These are phyloP conservation scores for Termitomyces sp. DNA, from an alignment of 768 basidiomycete genomes.

Conservation along the genomic window DNA sequence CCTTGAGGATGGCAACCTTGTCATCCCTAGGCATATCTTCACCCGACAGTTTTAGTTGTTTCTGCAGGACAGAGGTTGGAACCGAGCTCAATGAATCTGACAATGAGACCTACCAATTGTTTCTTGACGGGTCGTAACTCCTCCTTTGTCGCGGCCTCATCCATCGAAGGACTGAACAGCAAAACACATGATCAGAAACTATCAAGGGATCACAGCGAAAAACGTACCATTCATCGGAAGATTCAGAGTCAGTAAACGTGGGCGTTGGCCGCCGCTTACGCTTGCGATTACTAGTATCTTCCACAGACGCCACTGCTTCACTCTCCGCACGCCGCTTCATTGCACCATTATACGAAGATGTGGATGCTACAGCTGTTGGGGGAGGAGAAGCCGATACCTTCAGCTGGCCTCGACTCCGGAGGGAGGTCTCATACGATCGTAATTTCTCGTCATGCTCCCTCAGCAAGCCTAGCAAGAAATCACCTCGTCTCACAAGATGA, in stretches of 20 bases:
- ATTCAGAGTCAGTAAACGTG: slow-evolving; percentile 92
- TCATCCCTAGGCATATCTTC: slow-evolving; percentile 93
- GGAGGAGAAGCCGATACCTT: slow-evolving; percentile 76
- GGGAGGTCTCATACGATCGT: slow-evolving; percentile 80
- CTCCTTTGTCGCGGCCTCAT: slow-evolving; percentile 89
- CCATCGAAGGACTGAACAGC: slow-evolving; percentile 82
- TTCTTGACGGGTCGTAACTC: slow-evolving; percentile 95
- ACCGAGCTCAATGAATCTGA: neutral
- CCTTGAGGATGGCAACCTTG: slow-evolving; percentile 94
- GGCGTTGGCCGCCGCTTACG: slow-evolving; percentile 94
- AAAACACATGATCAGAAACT: slow-evolving; percentile 7
- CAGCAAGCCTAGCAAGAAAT: slow-evolving; percentile 83
- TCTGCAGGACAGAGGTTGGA: slow-evolving; percentile 42
- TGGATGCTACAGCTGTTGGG: slow-evolving; percentile 65
- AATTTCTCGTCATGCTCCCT: slow-evolving; percentile 90
- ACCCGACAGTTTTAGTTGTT: slow-evolving; percentile 92
- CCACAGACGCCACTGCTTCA: slow-evolving; percentile 78
- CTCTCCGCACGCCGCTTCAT: slow-evolving; percentile 81
- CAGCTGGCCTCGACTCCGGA: slow-evolving; percentile 65
- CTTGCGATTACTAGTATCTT: slow-evolving; percentile 66
- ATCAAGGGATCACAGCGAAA: neutral
- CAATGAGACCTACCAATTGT: slow-evolving; percentile 62
- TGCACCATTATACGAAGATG: slow-evolving; percentile 57
- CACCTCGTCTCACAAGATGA: slow-evolving; percentile 94
- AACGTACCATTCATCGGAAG: slow-evolving; percentile 85